A percentile compares a stretch with the other conserved stretches of the same genome.
These are phyloP conservation scores for Cyberlindnera mrakii DNA, from an alignment of 805 yeast species.

Conservation along the genomic window DNA sequence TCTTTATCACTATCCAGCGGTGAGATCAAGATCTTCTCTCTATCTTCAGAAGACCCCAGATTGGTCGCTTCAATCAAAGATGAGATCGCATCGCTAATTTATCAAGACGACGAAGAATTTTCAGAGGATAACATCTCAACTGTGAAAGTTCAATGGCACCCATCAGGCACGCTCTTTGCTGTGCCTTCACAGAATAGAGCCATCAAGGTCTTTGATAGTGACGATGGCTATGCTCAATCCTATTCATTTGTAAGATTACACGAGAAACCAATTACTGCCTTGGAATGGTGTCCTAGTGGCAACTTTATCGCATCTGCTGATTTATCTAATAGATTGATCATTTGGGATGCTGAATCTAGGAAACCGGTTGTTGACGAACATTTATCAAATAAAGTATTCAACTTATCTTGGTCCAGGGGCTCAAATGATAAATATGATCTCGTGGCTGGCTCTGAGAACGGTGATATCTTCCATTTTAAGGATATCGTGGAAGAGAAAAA, in stretches of 20 bases:
- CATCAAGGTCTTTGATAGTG: conserved; percentile 35
- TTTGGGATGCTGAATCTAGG: conserved; percentile 48
- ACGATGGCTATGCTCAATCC: conserved; percentile 8
- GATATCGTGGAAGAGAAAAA: conserved; percentile 21
- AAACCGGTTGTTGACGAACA: conserved; percentile 28
- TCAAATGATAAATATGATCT: conserved; percentile 20
- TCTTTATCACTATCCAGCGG: conserved; percentile 59
- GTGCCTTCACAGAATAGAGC: conserved; percentile 49
- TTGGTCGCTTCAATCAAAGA: conserved; percentile 38
- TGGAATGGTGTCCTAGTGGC: conserved; percentile 60
- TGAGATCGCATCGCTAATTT: conserved; percentile 35
- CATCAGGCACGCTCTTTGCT: conserved; percentile 63
- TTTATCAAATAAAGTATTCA: conserved; percentile 24
- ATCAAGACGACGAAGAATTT: conserved; percentile 32
- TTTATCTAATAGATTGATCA: conserved; percentile 39
- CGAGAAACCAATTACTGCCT: conserved; percentile 21
- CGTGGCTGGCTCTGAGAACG: conserved; percentile 31
- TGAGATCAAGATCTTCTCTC: conserved; percentile 43
- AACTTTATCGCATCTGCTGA: conserved; percentile 54
- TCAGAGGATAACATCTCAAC: conserved; percentile 37
- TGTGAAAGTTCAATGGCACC: conserved; percentile 63
- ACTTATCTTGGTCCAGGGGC: conserved; percentile 30
- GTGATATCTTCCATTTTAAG: conserved; percentile 32
- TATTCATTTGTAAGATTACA: conserved; percentile 23
- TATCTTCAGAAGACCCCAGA: conserved; percentile 49